Percentiles rank a stretch among this genome's conserved stretches.
phyloP scores from a whole-genome alignment of 768 basidiomycete species.

The Tricholoma bakamatsutake region DNA sequence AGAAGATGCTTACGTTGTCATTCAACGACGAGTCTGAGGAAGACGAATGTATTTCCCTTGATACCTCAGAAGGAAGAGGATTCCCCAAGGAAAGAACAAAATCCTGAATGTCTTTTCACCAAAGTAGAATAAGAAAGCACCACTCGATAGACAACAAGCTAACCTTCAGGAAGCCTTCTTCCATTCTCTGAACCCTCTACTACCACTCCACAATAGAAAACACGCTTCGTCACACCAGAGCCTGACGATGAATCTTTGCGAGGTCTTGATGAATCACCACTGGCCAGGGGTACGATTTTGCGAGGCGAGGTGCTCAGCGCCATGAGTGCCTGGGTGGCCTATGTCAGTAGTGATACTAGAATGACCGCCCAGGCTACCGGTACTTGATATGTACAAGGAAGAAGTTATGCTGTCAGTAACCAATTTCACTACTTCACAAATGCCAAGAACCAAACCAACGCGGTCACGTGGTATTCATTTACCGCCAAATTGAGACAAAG shows the following conservation, averaged over 20 bases:
- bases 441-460: neutral
- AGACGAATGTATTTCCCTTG: conserved; percentile 41
- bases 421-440: too few species aligned
- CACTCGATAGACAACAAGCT: conserved; percentile 13
- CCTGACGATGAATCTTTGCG: conserved; percentile 32
- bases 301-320: conserved; percentile 65
- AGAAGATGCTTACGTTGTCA: conserved; percentile 38
- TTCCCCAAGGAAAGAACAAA: conserved; percentile 74
- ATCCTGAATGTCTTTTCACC: conserved; percentile 62
- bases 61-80: conserved; percentile 47
- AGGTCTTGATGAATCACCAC: conserved; percentile 52
- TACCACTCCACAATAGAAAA: conserved; percentile 86
- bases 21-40: conserved; percentile 30
- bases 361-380: neutral
- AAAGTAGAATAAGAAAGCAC: conserved; percentile 7
- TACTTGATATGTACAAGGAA: neutral
- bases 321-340: conserved; percentile 30
- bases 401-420: neutral
- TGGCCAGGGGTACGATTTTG: conserved; percentile 68
- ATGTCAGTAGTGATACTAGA: neutral
- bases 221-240: conserved; percentile 60
- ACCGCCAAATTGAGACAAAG: too few species aligned
- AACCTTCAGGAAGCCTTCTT: conserved; percentile 62
- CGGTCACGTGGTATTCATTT: neutral
- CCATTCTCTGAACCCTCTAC: conserved; percentile 79